A percentile compares a stretch with the other conserved stretches of the same genome.
Conservation (phyloP, 768 basidiomycete genomes). For the Tricholoma sp. region DNA sequence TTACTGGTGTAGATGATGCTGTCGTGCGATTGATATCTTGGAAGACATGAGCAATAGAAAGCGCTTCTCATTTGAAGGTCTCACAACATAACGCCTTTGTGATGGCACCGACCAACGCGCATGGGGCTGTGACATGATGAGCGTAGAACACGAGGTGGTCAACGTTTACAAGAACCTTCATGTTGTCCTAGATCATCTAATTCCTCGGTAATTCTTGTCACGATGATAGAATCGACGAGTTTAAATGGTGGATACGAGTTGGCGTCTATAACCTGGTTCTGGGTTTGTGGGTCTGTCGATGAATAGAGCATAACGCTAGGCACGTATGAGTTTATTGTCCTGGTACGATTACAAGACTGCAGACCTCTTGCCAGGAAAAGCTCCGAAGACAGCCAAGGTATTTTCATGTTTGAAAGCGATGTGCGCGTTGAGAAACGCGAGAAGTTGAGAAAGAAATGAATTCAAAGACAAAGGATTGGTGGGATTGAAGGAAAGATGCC, state of each 20-base stretch:
- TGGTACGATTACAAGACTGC: constrained; percentile 7
- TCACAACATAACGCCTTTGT: constrained; percentile 91
- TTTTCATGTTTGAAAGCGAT: constrained; percentile 91
- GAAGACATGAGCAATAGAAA: background rate
- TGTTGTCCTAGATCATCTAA: constrained; percentile 46
- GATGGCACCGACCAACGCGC: constrained; percentile 81
- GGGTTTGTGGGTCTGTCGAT: constrained; percentile 42
- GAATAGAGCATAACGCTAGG: constrained; percentile 74
- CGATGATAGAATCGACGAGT: constrained; percentile 63
- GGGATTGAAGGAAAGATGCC: constrained; percentile 62
- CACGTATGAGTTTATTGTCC: constrained; percentile 1
- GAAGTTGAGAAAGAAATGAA: constrained; percentile 76
- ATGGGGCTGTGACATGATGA: constrained; percentile 37
- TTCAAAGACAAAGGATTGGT: constrained; percentile 54
- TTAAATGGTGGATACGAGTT: constrained; percentile 86
- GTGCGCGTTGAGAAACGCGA: constrained; percentile 91
- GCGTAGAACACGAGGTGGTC: constrained; percentile 5
- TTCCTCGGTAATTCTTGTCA: constrained; percentile 56
- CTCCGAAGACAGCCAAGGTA: constrained; percentile 86
- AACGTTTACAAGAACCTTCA: constrained; percentile 30
- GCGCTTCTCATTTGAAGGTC: background rate
- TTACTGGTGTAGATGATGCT: constrained; percentile 23
- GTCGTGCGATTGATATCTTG: constrained; percentile 38
- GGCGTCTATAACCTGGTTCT: constrained; percentile 48
- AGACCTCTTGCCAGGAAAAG: constrained; percentile 79